Base-by-base conservation (phyloP, 2,329 filamentous ascomycete species). In the Epichloe sibirici region DNA sequence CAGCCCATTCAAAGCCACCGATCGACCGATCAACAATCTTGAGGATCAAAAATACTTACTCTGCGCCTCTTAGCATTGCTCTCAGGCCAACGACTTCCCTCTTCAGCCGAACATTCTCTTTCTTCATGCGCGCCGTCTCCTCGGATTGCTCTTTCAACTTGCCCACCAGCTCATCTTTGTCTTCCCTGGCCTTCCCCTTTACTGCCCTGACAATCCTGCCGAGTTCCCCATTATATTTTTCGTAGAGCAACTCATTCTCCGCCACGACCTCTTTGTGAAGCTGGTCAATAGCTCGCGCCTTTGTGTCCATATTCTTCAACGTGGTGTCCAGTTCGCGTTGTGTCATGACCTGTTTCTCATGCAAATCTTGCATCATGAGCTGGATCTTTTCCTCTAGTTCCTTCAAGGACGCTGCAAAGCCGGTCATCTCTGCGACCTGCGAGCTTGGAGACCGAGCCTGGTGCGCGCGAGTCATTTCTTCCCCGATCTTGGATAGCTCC, bases 191-290 rank as follows among this genome's bases (percentile, higher is more conserved):
- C 58, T 84, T 85, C 55, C 79, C 79, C 65, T 81, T 82, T 47
- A 93, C 76, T 42, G 85, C 87, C 65, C 82, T 85, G 44, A 90
- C 76, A 55, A 96, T 87, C 71, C 86, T 89, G 60, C 81, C 85
- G 47, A 97, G 72, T 69, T 96, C 91, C n/a, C 82, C 80, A 62
- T 96, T 95, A 73, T 96, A 95, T 55, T 84, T 85, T 58, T 91
- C 86, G 67, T 96, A 96, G 52, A 97, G 74, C 34, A 91, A 79
- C 69, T 96, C 90, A 61, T 96, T 97, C 72, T 97, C 91, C 0
- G 88, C 87, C 60, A 83, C 89, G 15, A 84, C 81, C 63, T 95
- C 89, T 58, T 88, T 86, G 71, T 94, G 95, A 49, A 95, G 73
- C 68, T 94, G 87, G 65, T 96, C 90, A 51, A 96, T 81, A 42